phyloP scores from a whole-genome alignment of 2,329 filamentous ascomycete genomes.

The Akanthomyces dipterigenus region DNA sequence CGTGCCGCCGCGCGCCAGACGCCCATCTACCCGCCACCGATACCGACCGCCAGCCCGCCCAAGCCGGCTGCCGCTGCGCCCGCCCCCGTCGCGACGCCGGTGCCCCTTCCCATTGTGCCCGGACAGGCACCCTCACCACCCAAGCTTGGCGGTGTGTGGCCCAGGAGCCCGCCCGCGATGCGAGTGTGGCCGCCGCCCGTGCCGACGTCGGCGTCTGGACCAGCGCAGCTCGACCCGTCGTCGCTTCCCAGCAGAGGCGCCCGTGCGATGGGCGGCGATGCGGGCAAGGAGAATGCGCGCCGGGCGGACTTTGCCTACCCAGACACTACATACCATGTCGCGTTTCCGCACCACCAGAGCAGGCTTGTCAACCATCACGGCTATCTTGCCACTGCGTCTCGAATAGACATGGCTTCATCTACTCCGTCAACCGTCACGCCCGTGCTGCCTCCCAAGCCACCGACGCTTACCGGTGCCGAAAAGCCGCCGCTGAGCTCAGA shows the following conservation, averaged over 20 bases:
- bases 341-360: slow-evolving; percentile 25
- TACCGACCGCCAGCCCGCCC: slow-evolving; percentile 21
- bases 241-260: slow-evolving; percentile 10
- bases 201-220: slow-evolving; percentile 14
- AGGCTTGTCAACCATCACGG: slow-evolving; percentile 28
- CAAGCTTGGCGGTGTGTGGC: slow-evolving; percentile 1
- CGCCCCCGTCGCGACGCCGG: slow-evolving; percentile 9
- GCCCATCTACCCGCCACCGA: slow-evolving; percentile 27
- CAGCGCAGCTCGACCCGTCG: background rate
- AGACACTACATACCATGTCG: slow-evolving; percentile 35
- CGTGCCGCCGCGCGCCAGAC: slow-evolving; percentile 24
- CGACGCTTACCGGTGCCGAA: slow-evolving; percentile 20
- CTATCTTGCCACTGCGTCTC: slow-evolving; percentile 25
- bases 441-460: slow-evolving; percentile 30
- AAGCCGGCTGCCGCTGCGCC: slow-evolving; percentile 7
- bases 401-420: slow-evolving; percentile 22
- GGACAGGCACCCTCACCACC: slow-evolving; percentile 11
- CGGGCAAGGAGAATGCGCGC: slow-evolving; percentile 21
- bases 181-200: slow-evolving; percentile 5
- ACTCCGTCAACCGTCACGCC: slow-evolving; percentile 24
- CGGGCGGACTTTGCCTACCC: slow-evolving; percentile 31
- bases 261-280: slow-evolving; percentile 19
- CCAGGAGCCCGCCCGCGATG: background rate
- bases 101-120: slow-evolving; percentile 11
- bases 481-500: slow-evolving; percentile 41